Evolutionary conservation across 352 stramenopile genomes (phyloP).

Genomic region (Globisporangium alternatum): DNA sequence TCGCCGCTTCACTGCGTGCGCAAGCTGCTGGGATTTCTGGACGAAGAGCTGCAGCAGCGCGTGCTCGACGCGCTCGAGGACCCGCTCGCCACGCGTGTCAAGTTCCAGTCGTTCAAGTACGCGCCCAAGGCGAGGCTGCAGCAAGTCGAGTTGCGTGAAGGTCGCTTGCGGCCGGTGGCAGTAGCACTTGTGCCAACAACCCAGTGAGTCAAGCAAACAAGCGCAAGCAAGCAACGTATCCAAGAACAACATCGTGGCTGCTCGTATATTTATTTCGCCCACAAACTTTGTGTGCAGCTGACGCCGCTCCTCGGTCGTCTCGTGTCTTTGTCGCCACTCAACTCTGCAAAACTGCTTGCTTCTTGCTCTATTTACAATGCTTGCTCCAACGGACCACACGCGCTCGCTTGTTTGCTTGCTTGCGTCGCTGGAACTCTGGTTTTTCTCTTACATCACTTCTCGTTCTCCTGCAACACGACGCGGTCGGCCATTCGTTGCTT

Average conservation of each 20-base stretch:
- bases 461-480: too few species aligned
- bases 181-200: background rate
- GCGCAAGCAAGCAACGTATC: background rate
- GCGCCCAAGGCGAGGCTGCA: conserved; percentile 30
- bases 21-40: conserved; percentile 75
- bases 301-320: background rate
- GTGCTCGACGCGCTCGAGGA: conserved; percentile 49
- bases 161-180: background rate
- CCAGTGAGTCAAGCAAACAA: conserved; percentile 4
- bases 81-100: conserved; percentile 41
- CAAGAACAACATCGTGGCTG: background rate
- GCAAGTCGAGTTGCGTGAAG: conserved; percentile 2
- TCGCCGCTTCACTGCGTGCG: conserved; percentile 58
- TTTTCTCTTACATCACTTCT: background rate
- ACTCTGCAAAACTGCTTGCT: background rate
- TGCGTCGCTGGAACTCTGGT: background rate
- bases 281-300: background rate
- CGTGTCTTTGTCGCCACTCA: background rate
- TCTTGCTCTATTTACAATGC: background rate
- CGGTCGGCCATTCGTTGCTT: too few species aligned
- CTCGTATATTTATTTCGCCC: background rate
- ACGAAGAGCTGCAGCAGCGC: conserved; percentile 35
- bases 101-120: conserved; percentile 61
- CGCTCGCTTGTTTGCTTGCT: background rate
- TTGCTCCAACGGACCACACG: background rate